phyloP scores from a whole-genome alignment of 257 asterid genomes.

The Oldenlandia corymbosa region DNA sequence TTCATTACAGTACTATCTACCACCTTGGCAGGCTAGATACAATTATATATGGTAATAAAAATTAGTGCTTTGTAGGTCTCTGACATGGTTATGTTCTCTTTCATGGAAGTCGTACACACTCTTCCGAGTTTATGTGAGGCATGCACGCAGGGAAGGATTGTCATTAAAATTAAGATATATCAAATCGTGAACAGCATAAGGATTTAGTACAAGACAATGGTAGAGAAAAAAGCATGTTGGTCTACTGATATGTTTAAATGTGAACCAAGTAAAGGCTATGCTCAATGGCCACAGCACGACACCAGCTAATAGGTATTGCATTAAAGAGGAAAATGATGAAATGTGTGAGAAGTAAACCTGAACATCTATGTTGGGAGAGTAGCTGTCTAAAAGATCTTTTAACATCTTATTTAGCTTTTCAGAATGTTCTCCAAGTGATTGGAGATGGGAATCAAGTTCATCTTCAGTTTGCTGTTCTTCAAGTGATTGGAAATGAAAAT shows the following conservation, averaged over 20 bases:
- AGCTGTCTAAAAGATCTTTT: no score
- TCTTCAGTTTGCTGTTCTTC: constrained; percentile 26
- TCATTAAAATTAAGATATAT: not conserved
- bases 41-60: not conserved
- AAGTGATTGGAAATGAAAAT: constrained; percentile 17
- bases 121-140: not conserved
- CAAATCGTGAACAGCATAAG: not conserved
- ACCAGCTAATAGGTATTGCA: constrained; percentile 2
- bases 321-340: not conserved
- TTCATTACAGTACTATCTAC: not conserved
- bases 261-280: not conserved
- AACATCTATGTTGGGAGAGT: constrained; percentile 21
- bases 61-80: not conserved
- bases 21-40: not conserved
- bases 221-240: not conserved
- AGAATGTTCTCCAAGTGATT: constrained; percentile 28
- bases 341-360: constrained; percentile 31
- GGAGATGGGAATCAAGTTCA: constrained; percentile 20
- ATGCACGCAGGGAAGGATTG: not conserved
- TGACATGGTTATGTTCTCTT: not conserved
- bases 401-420: no score
- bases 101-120: not conserved
- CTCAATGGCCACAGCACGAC: not conserved
- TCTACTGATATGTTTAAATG: not conserved
- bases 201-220: not conserved